Percentiles rank a stretch among this genome's conserved stretches.
Evolutionary conservation across 306 rosid species (phyloP).

Genomic region (Carpinus fangiana): DNA sequence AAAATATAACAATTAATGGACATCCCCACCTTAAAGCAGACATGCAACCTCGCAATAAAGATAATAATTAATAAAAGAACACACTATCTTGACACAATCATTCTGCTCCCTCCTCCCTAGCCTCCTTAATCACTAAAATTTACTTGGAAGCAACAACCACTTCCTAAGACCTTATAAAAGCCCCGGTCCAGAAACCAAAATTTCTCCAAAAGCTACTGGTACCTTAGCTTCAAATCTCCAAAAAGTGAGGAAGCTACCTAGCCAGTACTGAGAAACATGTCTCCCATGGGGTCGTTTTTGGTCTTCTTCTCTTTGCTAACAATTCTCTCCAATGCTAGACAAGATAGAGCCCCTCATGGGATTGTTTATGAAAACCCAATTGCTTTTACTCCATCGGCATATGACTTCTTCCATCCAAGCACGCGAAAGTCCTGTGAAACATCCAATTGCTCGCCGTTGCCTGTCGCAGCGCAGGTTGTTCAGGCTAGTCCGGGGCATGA

Average conservation of each 20-base stretch:
- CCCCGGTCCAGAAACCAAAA: conserved; percentile 31
- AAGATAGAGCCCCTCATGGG: conserved; percentile 92
- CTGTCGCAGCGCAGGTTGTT: conserved; percentile 65
- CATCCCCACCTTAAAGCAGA: not conserved
- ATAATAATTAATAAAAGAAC: not conserved
- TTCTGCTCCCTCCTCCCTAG: conserved; percentile 50
- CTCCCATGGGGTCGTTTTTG: conserved; percentile 31
- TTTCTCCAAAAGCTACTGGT: conserved; percentile 30
- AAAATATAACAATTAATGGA: no score
- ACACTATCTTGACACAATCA: conserved; percentile 32
- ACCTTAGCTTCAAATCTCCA: conserved; percentile 18
- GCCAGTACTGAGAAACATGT: conserved; percentile 31
- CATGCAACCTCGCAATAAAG: not conserved
- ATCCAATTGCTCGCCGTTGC: conserved; percentile 72
- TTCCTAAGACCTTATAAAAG: conserved; percentile 60
- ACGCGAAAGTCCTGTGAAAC: conserved; percentile 45
- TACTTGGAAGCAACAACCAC: conserved; percentile 62
- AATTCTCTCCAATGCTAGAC: conserved; percentile 43
- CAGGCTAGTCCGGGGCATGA: conserved; percentile 52
- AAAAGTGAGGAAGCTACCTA: not conserved
- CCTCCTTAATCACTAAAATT: conserved; percentile 49
- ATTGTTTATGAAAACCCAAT: conserved; percentile 54
- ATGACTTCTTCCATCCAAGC: conserved; percentile 79
- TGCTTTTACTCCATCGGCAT: conserved; percentile 75
- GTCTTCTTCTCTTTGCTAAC: conserved; percentile 47